Evolutionary conservation across 1,284 basidiomycete species (phyloP).

Genomic region (Quambalaria eucalypti): DNA sequence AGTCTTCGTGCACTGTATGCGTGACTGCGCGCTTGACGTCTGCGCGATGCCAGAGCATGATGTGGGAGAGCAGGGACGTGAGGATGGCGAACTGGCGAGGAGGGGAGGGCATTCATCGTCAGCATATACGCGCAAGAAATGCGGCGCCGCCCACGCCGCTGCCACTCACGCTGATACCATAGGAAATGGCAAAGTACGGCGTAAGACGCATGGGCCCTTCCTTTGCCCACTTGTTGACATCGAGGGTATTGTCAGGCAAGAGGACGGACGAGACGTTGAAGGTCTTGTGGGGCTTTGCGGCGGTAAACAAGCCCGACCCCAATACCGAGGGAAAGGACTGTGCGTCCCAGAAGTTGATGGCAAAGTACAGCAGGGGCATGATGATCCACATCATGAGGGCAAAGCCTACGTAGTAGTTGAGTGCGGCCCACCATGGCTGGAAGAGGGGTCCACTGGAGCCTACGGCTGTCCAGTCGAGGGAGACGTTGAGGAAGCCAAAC

Average conservation of each 20-base stretch:
- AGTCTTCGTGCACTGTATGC: constrained; percentile 42
- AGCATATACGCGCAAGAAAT: background rate
- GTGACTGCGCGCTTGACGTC: constrained; percentile 50
- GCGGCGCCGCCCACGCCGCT: too few relatives aligned
- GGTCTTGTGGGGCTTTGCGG: constrained; percentile 24
- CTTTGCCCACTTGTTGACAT: constrained; percentile 47
- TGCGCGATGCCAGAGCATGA: constrained; percentile 52
- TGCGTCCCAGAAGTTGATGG: constrained; percentile 50
- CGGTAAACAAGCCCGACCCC: constrained; percentile 48
- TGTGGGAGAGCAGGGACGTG: constrained; percentile 51
- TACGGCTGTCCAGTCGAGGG: constrained; percentile 52
- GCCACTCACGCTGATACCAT: constrained; percentile 49
- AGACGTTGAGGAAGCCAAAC: constrained; percentile 52
- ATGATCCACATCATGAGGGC: constrained; percentile 51
- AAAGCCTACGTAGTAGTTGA: constrained; percentile 43
- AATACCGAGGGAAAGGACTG: constrained; percentile 46
- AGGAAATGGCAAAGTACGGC: constrained; percentile 50
- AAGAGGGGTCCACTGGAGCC: constrained; percentile 51
- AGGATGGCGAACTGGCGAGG: constrained; percentile 53
- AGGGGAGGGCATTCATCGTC: too few relatives aligned
- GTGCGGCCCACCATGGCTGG: constrained; percentile 50
- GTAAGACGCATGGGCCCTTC: constrained; percentile 50
- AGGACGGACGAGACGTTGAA: constrained; percentile 35
- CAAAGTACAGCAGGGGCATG: constrained; percentile 49
- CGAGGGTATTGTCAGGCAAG: constrained; percentile 48